Evolutionary conservation across 73 alveolate species (phyloP).

Genomic region (Paramecium sexaurelia): DNA sequence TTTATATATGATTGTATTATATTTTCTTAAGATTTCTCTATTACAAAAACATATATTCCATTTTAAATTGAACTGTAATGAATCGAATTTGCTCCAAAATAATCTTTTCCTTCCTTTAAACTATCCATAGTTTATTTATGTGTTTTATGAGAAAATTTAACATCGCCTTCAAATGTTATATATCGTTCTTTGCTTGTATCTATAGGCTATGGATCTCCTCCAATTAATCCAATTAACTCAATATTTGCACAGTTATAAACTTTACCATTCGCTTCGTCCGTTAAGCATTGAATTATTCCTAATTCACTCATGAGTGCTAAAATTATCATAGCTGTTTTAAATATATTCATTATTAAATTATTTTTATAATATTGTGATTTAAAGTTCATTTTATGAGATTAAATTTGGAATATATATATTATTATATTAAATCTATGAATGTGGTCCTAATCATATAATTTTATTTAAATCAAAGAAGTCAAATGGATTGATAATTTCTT

Average conservation of each 20-base stretch:
- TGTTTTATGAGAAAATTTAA: neutral
- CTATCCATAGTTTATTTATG: conserved; percentile 4
- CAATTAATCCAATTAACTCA: neutral
- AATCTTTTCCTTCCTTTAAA: conserved; percentile 31
- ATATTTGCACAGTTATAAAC: conserved; percentile 16
- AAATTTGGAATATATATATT: too few species aligned
- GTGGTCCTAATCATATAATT: neutral
- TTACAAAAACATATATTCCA: conserved; percentile 12
- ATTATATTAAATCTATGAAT: too few species aligned
- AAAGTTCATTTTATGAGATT: neutral
- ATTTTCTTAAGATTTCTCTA: conserved; percentile 24
- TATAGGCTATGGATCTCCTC: conserved; percentile 5
- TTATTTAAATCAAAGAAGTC: neutral
- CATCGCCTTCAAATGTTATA: neutral
- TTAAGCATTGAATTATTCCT: neutral
- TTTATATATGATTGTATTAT: neutral
- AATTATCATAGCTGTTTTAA: conserved; percentile 29
- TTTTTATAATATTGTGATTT: neutral
- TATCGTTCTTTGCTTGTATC: conserved; percentile 21
- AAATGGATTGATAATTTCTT: neutral
- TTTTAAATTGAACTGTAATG: neutral
- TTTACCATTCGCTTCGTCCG: neutral
- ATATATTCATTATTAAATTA: neutral
- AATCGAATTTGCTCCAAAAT: conserved; percentile 25
- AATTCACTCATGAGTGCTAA: neutral